Conservation (phyloP, 306 rosid species). For the Quercus suber region DNA sequence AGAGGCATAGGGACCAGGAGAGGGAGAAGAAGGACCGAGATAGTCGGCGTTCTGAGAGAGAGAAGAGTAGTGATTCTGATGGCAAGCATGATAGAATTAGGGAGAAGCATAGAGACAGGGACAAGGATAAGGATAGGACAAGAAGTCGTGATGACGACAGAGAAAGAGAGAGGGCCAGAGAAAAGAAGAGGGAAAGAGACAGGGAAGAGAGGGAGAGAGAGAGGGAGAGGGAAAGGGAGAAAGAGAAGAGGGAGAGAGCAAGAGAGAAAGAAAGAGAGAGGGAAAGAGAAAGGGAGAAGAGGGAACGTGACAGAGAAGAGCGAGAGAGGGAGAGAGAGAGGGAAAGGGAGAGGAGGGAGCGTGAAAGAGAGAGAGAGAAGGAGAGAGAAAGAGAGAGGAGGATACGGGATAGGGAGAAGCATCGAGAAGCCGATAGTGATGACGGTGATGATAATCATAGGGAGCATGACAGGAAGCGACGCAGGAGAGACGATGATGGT, state of each 20-base stretch:
- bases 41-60: slow-evolving; percentile 33
- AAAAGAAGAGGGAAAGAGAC: slow-evolving; percentile 21
- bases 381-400: slow-evolving; percentile 36
- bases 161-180: slow-evolving; percentile 17
- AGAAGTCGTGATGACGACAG: neutral
- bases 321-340: slow-evolving; percentile 40
- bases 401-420: slow-evolving; percentile 56
- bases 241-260: slow-evolving; percentile 21
- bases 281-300: slow-evolving; percentile 29
- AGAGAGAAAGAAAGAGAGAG: slow-evolving; percentile 35
- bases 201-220: neutral
- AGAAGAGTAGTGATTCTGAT: slow-evolving; percentile 37
- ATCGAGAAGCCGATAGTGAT: slow-evolving; percentile 59
- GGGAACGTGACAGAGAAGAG: slow-evolving; percentile 35
- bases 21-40: slow-evolving; percentile 47
- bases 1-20: slow-evolving; percentile 37
- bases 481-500: slow-evolving; percentile 58
- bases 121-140: neutral
- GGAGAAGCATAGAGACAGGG: slow-evolving; percentile 42
- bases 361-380: slow-evolving; percentile 26
- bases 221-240: slow-evolving; percentile 20
- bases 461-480: slow-evolving; percentile 64
- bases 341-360: slow-evolving; percentile 44
- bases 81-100: slow-evolving; percentile 33
- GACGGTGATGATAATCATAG: slow-evolving; percentile 50